Evolutionary conservation across 768 basidiomycete species (phyloP).

Genomic region (Mycena filopes): DNA sequence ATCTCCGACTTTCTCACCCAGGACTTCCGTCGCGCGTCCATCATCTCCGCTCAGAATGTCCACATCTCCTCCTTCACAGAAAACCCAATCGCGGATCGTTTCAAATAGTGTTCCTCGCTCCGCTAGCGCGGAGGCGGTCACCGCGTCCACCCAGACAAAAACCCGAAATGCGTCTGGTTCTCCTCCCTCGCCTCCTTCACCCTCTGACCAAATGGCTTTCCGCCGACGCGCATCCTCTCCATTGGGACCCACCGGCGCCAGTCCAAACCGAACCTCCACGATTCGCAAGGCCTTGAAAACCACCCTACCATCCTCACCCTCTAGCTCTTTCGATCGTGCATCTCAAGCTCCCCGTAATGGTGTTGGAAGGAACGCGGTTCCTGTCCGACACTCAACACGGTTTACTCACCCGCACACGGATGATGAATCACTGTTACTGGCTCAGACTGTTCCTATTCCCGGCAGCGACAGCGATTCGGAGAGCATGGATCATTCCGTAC

Average conservation of each 20-base stretch:
- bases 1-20: conserved; percentile 55
- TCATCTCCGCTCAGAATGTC: conserved; percentile 60
- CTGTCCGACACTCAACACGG: conserved; percentile 56
- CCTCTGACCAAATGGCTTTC: conserved; percentile 45
- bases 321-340: conserved; percentile 43
- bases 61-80: conserved; percentile 56
- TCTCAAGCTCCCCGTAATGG: conserved; percentile 44
- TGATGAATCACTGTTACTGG: conserved; percentile 75
- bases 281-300: conserved; percentile 53
- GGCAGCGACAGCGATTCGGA: conserved; percentile 80
- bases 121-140: conserved; percentile 47
- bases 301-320: conserved; percentile 51
- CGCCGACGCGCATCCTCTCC: conserved; percentile 64
- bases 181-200: conserved; percentile 51
- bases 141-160: conserved; percentile 49
- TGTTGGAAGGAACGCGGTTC: conserved; percentile 41
- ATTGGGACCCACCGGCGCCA: conserved; percentile 45
- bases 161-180: conserved; percentile 54
- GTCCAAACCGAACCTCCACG: conserved; percentile 44
- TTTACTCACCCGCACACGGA: conserved; percentile 53
- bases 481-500: conserved; percentile 60
- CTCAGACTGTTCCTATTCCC: conserved; percentile 80
- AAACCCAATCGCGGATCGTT: conserved; percentile 54
- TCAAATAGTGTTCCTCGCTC: conserved; percentile 56
- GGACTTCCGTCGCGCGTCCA: conserved; percentile 51